Evolutionary conservation across 179 eudicot genomes (phyloP).

Genomic region (Silene noctiflora): DNA sequence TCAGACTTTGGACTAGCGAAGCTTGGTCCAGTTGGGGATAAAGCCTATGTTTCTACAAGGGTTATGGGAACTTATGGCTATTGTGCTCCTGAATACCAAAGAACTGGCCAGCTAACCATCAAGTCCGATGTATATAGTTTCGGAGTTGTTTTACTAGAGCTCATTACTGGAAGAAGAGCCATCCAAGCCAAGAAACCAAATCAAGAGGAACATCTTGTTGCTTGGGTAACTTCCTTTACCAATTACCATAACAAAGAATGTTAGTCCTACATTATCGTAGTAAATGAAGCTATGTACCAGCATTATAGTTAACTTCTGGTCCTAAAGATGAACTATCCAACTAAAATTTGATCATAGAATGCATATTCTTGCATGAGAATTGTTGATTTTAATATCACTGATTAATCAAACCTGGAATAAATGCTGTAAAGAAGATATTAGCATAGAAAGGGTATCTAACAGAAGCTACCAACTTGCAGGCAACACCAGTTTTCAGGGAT

Average conservation of each 20-base stretch:
- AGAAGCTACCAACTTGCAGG: slow-evolving; percentile 34
- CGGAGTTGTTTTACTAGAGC: slow-evolving; percentile 79
- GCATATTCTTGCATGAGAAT: no score
- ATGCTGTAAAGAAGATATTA: no score
- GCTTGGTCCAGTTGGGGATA: slow-evolving; percentile 75
- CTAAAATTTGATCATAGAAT: no score
- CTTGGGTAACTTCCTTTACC: slow-evolving; percentile 55
- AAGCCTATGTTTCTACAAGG: slow-evolving; percentile 66
- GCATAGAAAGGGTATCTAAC: neutral
- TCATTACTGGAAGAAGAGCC: slow-evolving; percentile 73
- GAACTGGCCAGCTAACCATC: slow-evolving; percentile 69
- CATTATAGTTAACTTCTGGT: neutral
- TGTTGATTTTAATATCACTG: no score
- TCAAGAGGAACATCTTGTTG: slow-evolving; percentile 59
- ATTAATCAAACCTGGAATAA: no score
- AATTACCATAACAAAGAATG: neutral
- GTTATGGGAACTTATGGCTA: slow-evolving; percentile 92
- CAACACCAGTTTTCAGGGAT: slow-evolving; percentile 66
- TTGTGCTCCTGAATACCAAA: slow-evolving; percentile 91
- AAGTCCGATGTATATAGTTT: slow-evolving; percentile 85
- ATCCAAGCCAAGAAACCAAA: slow-evolving; percentile 52
- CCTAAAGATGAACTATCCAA: no score
- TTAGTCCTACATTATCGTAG: neutral
- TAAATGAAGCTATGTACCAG: neutral
- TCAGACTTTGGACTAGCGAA: slow-evolving; percentile 90